Conservation (phyloP, 2,329 filamentous ascomycete species). For the Phyllosticta citrichinensis region DNA sequence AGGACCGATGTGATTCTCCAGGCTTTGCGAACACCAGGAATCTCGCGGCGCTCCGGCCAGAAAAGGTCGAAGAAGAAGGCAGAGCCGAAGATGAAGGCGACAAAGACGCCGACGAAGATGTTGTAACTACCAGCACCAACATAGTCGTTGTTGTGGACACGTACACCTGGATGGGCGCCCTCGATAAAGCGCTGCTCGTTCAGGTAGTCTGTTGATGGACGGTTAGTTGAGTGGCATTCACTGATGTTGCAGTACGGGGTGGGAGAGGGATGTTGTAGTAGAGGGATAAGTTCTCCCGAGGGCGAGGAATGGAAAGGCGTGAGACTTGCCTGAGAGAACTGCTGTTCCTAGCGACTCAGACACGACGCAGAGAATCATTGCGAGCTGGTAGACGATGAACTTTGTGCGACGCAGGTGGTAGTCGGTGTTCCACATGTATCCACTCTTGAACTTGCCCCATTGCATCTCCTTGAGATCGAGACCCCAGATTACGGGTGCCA, state of each 20-base stretch:
- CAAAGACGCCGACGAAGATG: conserved; percentile 48
- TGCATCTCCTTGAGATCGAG: conserved; percentile 47
- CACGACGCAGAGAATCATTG: conserved; percentile 48
- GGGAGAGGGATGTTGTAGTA: background rate
- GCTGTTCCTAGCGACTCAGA: conserved; percentile 49
- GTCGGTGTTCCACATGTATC: conserved; percentile 47
- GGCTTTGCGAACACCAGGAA: conserved; percentile 37
- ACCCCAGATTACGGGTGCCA: conserved; percentile 44
- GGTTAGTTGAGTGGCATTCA: background rate
- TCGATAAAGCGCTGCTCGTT: conserved; percentile 43
- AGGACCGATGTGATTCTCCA: conserved; percentile 45
- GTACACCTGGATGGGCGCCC: conserved; percentile 27
- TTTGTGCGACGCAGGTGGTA: conserved; percentile 48
- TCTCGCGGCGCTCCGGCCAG: conserved; percentile 47
- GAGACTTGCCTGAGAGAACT: conserved; percentile 39
- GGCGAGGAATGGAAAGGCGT: background rate
- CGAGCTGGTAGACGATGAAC: conserved; percentile 50
- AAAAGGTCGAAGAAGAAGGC: conserved; percentile 55
- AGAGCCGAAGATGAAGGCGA: conserved; percentile 48
- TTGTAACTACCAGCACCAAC: conserved; percentile 48
- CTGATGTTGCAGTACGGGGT: background rate
- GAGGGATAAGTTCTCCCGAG: background rate
- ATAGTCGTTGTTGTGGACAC: conserved; percentile 46
- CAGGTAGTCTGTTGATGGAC: conserved; percentile 39
- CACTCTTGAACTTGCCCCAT: conserved; percentile 48